Evolutionary conservation across 768 basidiomycete species (phyloP), one percentile per base, ranked within the genome.

Genomic region (Rhizopogon vesiculosus): DNA sequence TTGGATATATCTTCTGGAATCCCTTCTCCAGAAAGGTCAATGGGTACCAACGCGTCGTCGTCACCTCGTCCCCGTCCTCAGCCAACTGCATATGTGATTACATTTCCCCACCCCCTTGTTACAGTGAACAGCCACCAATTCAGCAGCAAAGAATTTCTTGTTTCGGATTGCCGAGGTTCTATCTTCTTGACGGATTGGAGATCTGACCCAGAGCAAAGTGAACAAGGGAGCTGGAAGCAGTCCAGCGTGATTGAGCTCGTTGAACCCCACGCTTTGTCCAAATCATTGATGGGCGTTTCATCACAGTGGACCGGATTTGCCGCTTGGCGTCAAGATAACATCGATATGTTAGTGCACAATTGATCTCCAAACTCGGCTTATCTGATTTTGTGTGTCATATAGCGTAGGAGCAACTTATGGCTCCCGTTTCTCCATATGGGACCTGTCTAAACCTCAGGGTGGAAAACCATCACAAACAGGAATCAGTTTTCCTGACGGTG

Each of bases 171-270:
- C 53, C 81, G 79, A 38, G 91, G 91, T 35, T 85, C 83, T 29
- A 74, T 92, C 45, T 90, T 85, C 68, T 68, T 91, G 45, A 83
- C 85, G n/a, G 89, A 93, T 72, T 93, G 91, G 91, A 82, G 86
- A 53, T 80, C 85, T 5, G 87, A 91, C 63, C 85, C 85, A 1
- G 77, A 78, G 12, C 78, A 64, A 53, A 72, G 69, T 18, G 79
- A 78, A 53, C 75, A 76, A 53, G 79, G 75, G 45, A 77, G 72
- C 53, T 82, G 85, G 78, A 79, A 85, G 45, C 81, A 85, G 65
- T 78, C 78, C 10, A 85, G 79, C 64, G 69, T 90, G 44, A 63
- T 89, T 18, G 90, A 93, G 66, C 81, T 93, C 3, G 72, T 85
- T 15, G 89, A 91, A 54, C 88, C 91, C 15, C 73, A 78, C 50